Base-by-base conservation (phyloP, 768 basidiomycete genomes). In the Boletus fagicola region DNA sequence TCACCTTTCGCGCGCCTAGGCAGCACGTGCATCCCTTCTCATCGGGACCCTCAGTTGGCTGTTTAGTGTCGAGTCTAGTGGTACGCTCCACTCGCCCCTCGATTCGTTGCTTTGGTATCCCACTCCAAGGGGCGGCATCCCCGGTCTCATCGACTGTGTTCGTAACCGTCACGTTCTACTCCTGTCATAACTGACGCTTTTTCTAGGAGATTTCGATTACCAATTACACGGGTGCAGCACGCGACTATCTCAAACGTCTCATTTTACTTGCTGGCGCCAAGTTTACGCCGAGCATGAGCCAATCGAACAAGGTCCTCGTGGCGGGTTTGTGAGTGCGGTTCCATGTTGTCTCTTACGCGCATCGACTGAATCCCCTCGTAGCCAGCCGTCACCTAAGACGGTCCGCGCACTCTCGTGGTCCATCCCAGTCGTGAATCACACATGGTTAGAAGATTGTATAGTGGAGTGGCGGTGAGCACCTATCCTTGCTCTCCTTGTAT, bases 401-500 rank as follows among this genome's bases (percentile, higher is more conserved):
- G 73, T 74, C 8, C 90, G 89, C 65, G 92, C 93, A 0, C 75
- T 78, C 9, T 75, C 83, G 0, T 96, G 94, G 94, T 83, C 82
- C 0, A 88, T 95, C 59, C 87, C 92, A 0, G 78, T 94, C 56
- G 88, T 95, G 12, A 96, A 94, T 63, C 94, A 98, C 63, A 79
- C 81, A 0, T 97, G 93, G 92, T 78, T 97, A 4, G 94, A 97
- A 66, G 92, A 94, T 59, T 95, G 92, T 68, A 90, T 94, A 66
- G 73, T 84, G 22, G 79, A 84, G 51, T 97, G 94, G 94, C 80
- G 81, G 47, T 68, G 42, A 46, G 58, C 35, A 2, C n/a, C 15
- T 36, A 6, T 28, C 11, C 9, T 36, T n/a, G 0, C 10, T 42
- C 10, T n/a, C 7, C 39, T 7, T 8, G 1, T 42, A 15, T 45